phyloP scores from a whole-genome alignment of 225 moss, liverwort and hornwort genomes.

The Lunularia cruciata region DNA sequence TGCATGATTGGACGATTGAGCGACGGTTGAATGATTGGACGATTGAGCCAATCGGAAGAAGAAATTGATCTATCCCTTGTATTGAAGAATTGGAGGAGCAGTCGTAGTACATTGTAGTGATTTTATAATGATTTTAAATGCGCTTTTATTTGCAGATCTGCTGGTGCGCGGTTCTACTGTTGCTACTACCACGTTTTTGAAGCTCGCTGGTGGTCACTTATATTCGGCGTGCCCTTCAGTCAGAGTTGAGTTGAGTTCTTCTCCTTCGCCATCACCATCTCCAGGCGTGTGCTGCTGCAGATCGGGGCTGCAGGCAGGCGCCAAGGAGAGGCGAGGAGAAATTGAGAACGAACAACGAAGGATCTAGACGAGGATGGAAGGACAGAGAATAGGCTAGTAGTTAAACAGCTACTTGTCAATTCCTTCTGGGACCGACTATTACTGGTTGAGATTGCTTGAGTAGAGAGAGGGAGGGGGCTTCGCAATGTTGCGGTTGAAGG shows the following conservation, averaged over 20 bases:
- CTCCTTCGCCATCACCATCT: no score
- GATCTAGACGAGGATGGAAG: background rate
- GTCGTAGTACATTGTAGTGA: background rate
- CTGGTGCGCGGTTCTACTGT: background rate
- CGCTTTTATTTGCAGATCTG: background rate
- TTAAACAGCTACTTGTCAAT: background rate
- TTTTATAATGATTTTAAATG: background rate
- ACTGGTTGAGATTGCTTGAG: background rate
- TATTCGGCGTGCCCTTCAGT: no score
- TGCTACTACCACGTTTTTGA: background rate
- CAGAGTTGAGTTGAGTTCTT: no score
- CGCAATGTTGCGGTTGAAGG: slow-evolving; percentile 73
- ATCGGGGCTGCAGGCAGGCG: no score
- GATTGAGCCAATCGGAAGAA: no score
- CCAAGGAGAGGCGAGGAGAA: background rate
- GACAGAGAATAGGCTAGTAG: background rate
- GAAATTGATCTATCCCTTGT: no score
- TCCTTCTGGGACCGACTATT: background rate
- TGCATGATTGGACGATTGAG: background rate
- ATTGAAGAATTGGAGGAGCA: background rate
- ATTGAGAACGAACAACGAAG: background rate
- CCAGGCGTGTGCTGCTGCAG: background rate
- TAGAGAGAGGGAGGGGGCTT: background rate
- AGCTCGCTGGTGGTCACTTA: no score
- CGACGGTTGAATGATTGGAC: background rate